Base-by-base conservation (phyloP, 805 yeast species). In the Isabelozyma pseudorhagii region DNA sequence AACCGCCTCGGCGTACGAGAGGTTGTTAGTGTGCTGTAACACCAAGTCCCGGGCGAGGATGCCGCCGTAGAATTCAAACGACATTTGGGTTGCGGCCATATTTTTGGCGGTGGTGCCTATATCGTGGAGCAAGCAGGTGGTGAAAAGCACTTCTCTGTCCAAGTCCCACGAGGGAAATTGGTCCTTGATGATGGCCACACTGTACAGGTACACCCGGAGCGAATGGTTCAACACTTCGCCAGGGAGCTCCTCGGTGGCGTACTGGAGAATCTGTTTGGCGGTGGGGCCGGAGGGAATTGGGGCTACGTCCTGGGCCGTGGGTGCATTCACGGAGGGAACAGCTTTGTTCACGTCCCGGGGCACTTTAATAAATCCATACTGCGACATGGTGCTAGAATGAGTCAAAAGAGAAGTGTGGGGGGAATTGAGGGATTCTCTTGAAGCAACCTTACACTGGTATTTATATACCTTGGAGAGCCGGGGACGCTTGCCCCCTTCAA, bases 61-160 rank as follows among this genome's bases (percentile, higher is more conserved):
- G 2, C 71, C 72, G 4, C 72, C 72, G 47, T 62, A 65, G 52
- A 63, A 64, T 47, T 67, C 72, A 51, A 67, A 67, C 38, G 71
- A 66, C 59, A 67, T 50, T 46, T 67, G 66, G 34, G 72, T 66
- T 17, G 67, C 64, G 3, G 44, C 50, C 69, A 67, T 64, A 46
- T 67, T 66, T 44, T 64, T 58, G 29, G 55, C 58, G n/a, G 70
- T 67, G 48, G 71, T 66, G 5, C 63, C 72, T 45, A 67, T 67
- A 51, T 67, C 72, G 52, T 67, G 72, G 44, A 67, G 57, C 50
- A 67, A 59, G 39, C 67, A 48, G 15, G 72, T 65, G n/a, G 57
- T 60, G 45, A 59, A 66, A 17, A 67, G 45, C 10, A 65, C 66
- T 38, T 64, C 70, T 8, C 34, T 46, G 43, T 64, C 67, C 39